Evolutionary conservation across 2,329 filamentous ascomycete species (phyloP), one percentile per base, ranked within the genome.

Genomic region (Aspergillus sp.): DNA sequence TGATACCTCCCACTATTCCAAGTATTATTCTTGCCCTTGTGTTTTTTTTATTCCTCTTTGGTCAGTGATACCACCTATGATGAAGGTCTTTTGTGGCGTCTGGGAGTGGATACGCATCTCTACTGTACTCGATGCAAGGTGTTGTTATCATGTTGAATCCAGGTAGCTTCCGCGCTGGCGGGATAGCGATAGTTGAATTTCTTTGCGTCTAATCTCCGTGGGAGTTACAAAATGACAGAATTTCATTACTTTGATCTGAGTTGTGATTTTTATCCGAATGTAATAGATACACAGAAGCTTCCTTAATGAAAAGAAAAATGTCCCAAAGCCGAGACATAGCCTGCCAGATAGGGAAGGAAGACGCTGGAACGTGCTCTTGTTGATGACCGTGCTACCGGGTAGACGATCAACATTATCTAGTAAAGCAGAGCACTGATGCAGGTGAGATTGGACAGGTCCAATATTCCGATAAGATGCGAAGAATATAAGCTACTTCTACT

Each of bases 51-150:
- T 25, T 21, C 28, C 19, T 25, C 38, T 59, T 45, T 54, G 52
- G 59, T 52, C 38, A 57, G 57, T 51, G 64, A 66, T 65, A 67
- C 61, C 65, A 60, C 41, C 49, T 58, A 32, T 45, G 47, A 59
- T 56, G 32, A 36, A 13, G 50, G 39, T 32, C 25, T 7, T 53
- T 21, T 47, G 39, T 47, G 25, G 53, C 38, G 21, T 39, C 41
- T 39, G 25, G 51, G 36, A 21, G 52, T 41, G 36, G 55, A 39
- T 36, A 21, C 23, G 36, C 19, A 15, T 43, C 50, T 55, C 53
- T 45, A 13, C 41, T 58, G 19, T 56, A 45, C 19, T 53, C 36
- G 38, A 52, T 51, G 32, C 39, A 25, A 47, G 54, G 56, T 23
- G 59, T 49, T 57, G 23, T 59, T 30, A 17, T 36, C 12, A 36